phyloP scores from a whole-genome alignment of 225 moss, liverwort and hornwort species.

The Physcomitrellopsis africana region DNA sequence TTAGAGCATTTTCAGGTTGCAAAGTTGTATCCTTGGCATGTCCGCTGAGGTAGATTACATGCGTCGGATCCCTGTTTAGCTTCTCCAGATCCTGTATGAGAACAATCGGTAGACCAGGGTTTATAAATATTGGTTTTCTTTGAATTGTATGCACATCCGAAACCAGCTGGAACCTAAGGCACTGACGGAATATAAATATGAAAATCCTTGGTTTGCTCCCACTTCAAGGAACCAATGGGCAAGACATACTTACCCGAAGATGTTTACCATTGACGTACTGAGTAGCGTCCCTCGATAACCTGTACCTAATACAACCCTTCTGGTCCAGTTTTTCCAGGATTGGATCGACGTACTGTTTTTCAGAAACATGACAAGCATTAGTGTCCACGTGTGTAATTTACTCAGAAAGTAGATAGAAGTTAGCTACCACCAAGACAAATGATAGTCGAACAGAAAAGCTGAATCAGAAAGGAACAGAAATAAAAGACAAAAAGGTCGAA shows the following conservation, averaged over 20 bases:
- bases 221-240: constrained; percentile 2
- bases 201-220: not conserved
- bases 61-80: constrained; percentile 85
- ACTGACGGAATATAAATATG: not conserved
- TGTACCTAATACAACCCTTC: constrained; percentile 91
- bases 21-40: constrained; percentile 83
- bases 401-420: not conserved
- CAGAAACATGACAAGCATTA: constrained; percentile 16
- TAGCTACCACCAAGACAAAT: not conserved
- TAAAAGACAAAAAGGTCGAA: not conserved
- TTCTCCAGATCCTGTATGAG: constrained; percentile 84
- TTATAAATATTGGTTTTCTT: not conserved
- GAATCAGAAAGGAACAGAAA: not conserved
- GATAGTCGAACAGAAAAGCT: not conserved
- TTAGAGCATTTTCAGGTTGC: constrained; percentile 84
- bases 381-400: not conserved
- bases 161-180: not conserved
- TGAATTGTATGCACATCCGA: not conserved
- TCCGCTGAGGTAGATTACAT: constrained; percentile 86
- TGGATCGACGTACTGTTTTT: constrained; percentile 89
- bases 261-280: constrained; percentile 97
- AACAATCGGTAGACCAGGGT: constrained; percentile 17
- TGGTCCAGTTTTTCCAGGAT: constrained; percentile 87
- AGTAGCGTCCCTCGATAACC: constrained; percentile 94
- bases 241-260: constrained; percentile 66